phyloP scores from a whole-genome alignment of 2,329 filamentous ascomycete genomes.

The Colletotrichum musicola region DNA sequence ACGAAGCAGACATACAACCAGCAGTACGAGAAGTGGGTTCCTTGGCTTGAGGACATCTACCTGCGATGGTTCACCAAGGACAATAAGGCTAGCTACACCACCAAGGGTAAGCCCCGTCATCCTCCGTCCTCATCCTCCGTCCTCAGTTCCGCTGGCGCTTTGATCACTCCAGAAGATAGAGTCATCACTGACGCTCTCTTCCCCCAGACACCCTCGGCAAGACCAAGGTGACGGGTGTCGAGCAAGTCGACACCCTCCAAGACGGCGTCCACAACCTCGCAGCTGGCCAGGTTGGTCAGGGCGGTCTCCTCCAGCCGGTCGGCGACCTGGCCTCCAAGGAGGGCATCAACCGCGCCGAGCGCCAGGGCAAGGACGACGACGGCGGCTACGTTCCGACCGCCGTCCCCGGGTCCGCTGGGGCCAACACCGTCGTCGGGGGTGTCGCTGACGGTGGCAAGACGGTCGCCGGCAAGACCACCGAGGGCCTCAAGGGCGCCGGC shows the following conservation, averaged over 20 bases:
- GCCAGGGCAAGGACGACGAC: conserved; percentile 72
- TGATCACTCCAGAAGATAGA: background rate
- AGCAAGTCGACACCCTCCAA: conserved; percentile 76
- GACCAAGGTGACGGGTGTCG: conserved; percentile 76
- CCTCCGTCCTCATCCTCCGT: background rate
- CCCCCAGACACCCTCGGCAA: conserved; percentile 74
- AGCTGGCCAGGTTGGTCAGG: conserved; percentile 74
- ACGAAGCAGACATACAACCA: conserved; percentile 74
- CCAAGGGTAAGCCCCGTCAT: conserved; percentile 67
- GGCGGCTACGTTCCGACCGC: conserved; percentile 59
- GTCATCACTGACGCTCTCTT: background rate
- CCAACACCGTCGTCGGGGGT: conserved; percentile 44
- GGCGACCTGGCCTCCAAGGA: conserved; percentile 74
- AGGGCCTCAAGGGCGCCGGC: conserved; percentile 48
- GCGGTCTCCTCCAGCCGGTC: conserved; percentile 73
- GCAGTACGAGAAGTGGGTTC: conserved; percentile 81
- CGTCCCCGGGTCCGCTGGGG: conserved; percentile 46
- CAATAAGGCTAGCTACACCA: conserved; percentile 80
- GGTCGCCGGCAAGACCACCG: conserved; percentile 43
- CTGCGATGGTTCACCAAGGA: conserved; percentile 80
- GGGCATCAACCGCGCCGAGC: conserved; percentile 74
- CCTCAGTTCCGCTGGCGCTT: background rate
- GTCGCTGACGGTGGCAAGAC: conserved; percentile 49
- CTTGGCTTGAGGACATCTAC: conserved; percentile 81
- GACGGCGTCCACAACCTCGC: conserved; percentile 75